Percentiles rank a stretch among this genome's conserved stretches.
These are phyloP conservation scores for Trypanosoma scelopori DNA, from an alignment of 208 protist species.

Conservation along the genomic window DNA sequence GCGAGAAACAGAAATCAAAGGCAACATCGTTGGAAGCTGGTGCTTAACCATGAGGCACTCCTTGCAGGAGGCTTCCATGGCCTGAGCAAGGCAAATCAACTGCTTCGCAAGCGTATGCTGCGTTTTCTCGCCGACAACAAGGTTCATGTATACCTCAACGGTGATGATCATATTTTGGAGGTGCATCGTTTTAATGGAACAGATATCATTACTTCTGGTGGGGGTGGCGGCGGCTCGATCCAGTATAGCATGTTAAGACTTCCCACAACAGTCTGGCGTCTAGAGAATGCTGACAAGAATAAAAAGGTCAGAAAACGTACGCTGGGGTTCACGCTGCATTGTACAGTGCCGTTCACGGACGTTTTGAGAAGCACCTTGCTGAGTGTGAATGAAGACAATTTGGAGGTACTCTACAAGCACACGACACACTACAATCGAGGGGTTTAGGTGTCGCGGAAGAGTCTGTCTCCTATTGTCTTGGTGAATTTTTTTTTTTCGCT, in stretches of 20 bases:
- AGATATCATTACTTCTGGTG: constrained; percentile 24
- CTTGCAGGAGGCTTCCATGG: constrained; percentile 24
- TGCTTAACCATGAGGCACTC: constrained; percentile 21
- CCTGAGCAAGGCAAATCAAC: background rate
- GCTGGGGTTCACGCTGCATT: constrained; percentile 15
- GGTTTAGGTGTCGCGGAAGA: background rate
- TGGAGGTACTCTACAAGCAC: constrained; percentile 12
- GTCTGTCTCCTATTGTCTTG: background rate
- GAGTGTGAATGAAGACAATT: constrained; percentile 2
- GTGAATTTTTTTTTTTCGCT: background rate
- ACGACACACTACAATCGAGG: constrained; percentile 5
- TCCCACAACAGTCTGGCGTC: constrained; percentile 18
- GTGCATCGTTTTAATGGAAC: constrained; percentile 26
- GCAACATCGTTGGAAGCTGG: constrained; percentile 16
- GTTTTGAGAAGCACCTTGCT: constrained; percentile 9
- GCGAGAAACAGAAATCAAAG: background rate
- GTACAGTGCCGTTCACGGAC: constrained; percentile 14
- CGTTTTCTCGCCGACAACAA: constrained; percentile 20
- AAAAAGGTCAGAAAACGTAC: background rate
- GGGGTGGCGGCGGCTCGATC: constrained; percentile 10
- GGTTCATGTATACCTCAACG: constrained; percentile 23
- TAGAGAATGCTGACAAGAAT: constrained; percentile 10
- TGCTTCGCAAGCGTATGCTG: constrained; percentile 5
- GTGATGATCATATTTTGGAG: constrained; percentile 29
- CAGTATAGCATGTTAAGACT: constrained; percentile 10